Conservation (phyloP, 2,329 filamentous ascomycete genomes). For the Penicillium hesseltinei region DNA sequence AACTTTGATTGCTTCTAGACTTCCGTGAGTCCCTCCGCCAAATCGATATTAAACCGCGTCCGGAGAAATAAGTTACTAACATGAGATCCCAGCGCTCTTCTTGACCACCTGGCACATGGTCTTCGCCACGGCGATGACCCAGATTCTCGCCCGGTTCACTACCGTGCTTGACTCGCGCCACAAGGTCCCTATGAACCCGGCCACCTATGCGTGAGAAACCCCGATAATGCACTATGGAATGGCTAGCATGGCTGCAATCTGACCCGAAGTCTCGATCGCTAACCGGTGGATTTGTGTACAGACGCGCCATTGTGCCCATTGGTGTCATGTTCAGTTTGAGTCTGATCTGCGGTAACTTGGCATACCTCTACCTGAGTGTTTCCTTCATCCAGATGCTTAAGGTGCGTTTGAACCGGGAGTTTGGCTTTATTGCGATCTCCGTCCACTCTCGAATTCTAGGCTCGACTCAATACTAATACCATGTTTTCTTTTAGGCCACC, state of each 20-base stretch:
- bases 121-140: constrained; percentile 90
- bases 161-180: constrained; percentile 86
- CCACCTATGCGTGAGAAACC: constrained; percentile 65
- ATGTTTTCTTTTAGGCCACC: constrained; percentile 63
- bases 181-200: constrained; percentile 92
- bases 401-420: constrained; percentile 48
- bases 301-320: constrained; percentile 85
- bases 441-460: neutral
- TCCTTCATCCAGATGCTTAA: constrained; percentile 99
- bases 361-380: constrained; percentile 92
- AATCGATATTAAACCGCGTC: neutral
- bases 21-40: constrained; percentile 43
- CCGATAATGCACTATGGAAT: neutral
- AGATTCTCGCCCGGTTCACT: constrained; percentile 85
- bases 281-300: constrained; percentile 5
- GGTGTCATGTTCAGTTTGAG: constrained; percentile 94
- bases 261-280: neutral
- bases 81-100: constrained; percentile 50
- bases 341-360: constrained; percentile 93
- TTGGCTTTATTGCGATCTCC: neutral
- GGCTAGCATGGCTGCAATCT: neutral
- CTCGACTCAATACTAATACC: neutral
- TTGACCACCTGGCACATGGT: constrained; percentile 92
- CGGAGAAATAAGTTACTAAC: constrained; percentile 1
- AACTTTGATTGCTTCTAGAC: constrained; percentile 29